Percentiles rank a stretch among this genome's conserved stretches.
Evolutionary conservation across 345 rosid species (phyloP).

Genomic region (Eucalyptus sp.): DNA sequence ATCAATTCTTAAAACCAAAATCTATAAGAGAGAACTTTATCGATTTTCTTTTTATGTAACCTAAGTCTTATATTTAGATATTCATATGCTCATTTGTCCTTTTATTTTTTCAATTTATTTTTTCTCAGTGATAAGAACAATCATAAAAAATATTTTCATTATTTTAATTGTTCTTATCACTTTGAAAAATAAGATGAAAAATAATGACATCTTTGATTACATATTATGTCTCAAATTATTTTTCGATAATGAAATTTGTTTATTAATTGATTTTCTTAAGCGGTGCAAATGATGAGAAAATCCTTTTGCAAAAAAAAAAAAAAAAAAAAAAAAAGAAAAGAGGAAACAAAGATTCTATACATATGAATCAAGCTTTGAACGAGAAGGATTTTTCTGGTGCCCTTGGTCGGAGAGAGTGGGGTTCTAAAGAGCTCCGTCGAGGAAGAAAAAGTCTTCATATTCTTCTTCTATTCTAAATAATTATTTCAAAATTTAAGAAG

Average conservation of each 20-base stretch:
- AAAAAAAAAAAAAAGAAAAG: background rate
- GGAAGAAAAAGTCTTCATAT: background rate
- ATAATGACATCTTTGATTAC: too few species aligned
- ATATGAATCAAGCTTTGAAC: background rate
- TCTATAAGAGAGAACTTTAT: background rate
- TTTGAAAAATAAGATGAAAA: background rate
- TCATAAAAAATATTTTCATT: background rate
- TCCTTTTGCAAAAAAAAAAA: accelerated
- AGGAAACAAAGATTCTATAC: background rate
- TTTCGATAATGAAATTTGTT: accelerated
- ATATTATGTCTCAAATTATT: background rate
- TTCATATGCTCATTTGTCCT: background rate
- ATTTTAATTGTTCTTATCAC: background rate
- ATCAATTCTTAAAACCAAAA: background rate
- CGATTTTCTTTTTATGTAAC: background rate
- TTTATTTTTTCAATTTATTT: background rate
- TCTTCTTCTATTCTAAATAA: background rate
- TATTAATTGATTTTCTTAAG: background rate
- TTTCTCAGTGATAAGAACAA: background rate
- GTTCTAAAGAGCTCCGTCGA: background rate
- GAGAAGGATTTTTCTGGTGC: background rate
- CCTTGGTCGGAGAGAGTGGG: background rate
- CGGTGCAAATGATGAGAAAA: background rate
- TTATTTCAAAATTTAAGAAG: background rate
- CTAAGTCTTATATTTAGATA: background rate